Base-by-base conservation (phyloP, 1,284 basidiomycete species). In the Ceratobasidium sp. region DNA sequence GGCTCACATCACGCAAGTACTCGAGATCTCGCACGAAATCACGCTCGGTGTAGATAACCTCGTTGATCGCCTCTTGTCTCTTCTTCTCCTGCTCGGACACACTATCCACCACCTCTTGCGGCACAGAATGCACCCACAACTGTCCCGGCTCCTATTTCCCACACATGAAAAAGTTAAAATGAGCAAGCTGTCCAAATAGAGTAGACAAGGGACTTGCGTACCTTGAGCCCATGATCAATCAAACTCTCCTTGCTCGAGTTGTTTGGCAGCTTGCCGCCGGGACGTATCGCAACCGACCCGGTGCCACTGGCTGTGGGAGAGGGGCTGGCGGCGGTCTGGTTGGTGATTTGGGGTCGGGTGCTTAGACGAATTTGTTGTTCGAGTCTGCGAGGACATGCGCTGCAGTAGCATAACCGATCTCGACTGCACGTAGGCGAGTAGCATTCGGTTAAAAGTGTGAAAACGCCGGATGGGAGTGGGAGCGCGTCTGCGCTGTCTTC, bases 11-110 rank as follows among this genome's bases (percentile, higher is more conserved):
- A 79, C 97, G 94, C 58, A 99, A 89, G 84, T 99, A 99, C 85
- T 99, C 98, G 90, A 99, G 92, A 85, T 98, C 97, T 76, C 95
- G 90, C 58, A 99, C 97, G 86, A 99, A 99, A 86, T 99, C 97
- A 23, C 97, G 91, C 84, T 99, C 98, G 20, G 98, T 99, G 84
- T 98, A 98, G 77, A 99, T 97, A 81, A 98, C 95, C 87, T 99
- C 98, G 84, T 99, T 99, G 87, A 99, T 99, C 46, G 97, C 96
- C 85, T 99, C 98, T 84, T 99, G 98, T 1, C 98, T 91, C 85
- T 92, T 97, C 89, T 98, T 97, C 88, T 99, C 98, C 46, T 88
- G 89, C 80, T 98, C 97, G 2, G 94, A 93, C 53, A 99, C 95
- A 82, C 93, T 95, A 83, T 97, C 96, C 58, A 95, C 92, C 56